A percentile compares a stretch with the other conserved stretches of the same genome.
Conservation (phyloP, 106 monocot genomes). For the Hemerocallis citrina region DNA sequence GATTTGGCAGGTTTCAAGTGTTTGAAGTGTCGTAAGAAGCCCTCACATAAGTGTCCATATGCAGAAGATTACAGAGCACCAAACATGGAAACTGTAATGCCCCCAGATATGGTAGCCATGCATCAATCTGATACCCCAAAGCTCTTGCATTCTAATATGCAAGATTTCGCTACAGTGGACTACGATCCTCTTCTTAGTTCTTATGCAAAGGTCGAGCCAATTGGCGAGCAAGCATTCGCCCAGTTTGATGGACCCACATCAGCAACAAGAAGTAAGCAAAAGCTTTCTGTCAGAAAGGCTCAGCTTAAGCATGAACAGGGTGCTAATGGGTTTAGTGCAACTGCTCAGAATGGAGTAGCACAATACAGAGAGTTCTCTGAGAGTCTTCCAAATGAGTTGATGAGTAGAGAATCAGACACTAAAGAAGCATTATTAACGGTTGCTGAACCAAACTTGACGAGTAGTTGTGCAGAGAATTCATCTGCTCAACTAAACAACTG, state of each 20-base stretch:
- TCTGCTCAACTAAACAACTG: slow-evolving; percentile 15
- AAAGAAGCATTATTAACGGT: slow-evolving; percentile 1
- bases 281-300: slow-evolving; percentile 42
- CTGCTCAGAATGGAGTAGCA: background rate
- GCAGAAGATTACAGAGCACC: slow-evolving; percentile 15
- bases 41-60: slow-evolving; percentile 59
- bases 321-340: background rate
- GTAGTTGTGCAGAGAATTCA: slow-evolving; percentile 10
- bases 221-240: no score
- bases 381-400: slow-evolving; percentile 3
- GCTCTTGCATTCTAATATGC: background rate
- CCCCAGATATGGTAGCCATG: no score
- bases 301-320: slow-evolving; percentile 13
- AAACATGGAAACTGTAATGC: slow-evolving; percentile 3
- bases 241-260: background rate
- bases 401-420: background rate
- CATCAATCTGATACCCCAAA: background rate
- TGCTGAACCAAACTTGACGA: slow-evolving; percentile 4
- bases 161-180: slow-evolving; percentile 16
- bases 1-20: slow-evolving; percentile 73
- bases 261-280: slow-evolving; percentile 15
- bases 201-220: slow-evolving; percentile 27
- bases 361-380: background rate
- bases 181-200: slow-evolving; percentile 42
- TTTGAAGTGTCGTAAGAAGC: slow-evolving; percentile 56